phyloP scores from a whole-genome alignment of 345 rosid genomes.

The Theobroma cacao region DNA sequence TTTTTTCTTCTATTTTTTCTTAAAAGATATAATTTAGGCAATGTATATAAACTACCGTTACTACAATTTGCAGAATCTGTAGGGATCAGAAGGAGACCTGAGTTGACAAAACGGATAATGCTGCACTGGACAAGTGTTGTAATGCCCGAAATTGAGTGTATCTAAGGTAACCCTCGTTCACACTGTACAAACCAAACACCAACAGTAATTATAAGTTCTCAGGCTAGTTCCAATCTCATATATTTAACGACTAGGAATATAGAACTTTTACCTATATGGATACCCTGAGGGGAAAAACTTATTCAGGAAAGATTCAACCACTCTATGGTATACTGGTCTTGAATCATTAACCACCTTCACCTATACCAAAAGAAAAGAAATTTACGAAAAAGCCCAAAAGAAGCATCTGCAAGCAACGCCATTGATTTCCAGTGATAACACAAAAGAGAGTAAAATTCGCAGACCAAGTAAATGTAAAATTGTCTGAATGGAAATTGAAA shows the following conservation, averaged over 20 bases:
- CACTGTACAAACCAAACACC: conserved; percentile 43
- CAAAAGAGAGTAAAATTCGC: conserved; percentile 4
- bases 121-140: conserved; percentile 84
- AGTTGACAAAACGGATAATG: conserved; percentile 83
- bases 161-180: conserved; percentile 90
- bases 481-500: not conserved
- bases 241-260: not conserved
- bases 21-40: not conserved
- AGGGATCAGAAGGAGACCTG: conserved; percentile 58
- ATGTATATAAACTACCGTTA: not conserved
- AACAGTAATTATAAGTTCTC: not conserved
- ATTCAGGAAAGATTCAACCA: conserved; percentile 72
- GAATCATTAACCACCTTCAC: conserved; percentile 70
- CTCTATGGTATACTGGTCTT: conserved; percentile 51
- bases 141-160: conserved; percentile 88
- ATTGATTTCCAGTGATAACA: not conserved
- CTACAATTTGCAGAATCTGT: not conserved
- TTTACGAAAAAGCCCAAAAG: not conserved
- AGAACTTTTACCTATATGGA: conserved; percentile 67
- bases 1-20: too few relatives aligned
- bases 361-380: conserved; percentile 24
- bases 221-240: not conserved
- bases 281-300: conserved; percentile 93
- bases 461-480: conserved; percentile 20
- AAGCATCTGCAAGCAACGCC: not conserved